Evolutionary conservation across 202 grass and related monocot species (phyloP).

Genomic region (Zizania palustris): DNA sequence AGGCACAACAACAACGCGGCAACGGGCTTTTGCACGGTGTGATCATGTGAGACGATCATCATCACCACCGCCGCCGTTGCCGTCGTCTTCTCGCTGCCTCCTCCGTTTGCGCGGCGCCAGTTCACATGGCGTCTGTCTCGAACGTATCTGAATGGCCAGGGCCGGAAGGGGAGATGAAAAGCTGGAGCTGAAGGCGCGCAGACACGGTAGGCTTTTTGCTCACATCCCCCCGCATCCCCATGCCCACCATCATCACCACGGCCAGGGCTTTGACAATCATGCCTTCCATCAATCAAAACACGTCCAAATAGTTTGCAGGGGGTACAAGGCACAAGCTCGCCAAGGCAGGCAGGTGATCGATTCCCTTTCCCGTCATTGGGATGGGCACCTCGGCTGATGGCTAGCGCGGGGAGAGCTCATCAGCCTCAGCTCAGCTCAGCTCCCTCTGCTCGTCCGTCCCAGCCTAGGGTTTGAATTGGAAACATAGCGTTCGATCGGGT

Average conservation of each 20-base stretch:
- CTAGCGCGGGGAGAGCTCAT: background rate
- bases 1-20: background rate
- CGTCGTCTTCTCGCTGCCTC: background rate
- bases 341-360: background rate
- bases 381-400: conserved; percentile 5
- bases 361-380: background rate
- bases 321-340: conserved; percentile 2
- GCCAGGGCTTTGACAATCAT: conserved; percentile 37
- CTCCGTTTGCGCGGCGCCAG: conserved; percentile 23
- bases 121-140: conserved; percentile 13
- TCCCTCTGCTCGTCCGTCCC: background rate
- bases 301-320: background rate
- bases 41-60: conserved; percentile 30
- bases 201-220: conserved; percentile 28
- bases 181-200: conserved; percentile 19
- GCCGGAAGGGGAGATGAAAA: conserved; percentile 7
- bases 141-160: background rate
- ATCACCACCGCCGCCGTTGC: background rate
- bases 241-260: conserved; percentile 32
- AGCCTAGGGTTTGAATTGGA: background rate
- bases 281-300: conserved; percentile 27
- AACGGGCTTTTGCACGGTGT: background rate
- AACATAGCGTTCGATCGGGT: background rate
- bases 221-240: conserved; percentile 12
- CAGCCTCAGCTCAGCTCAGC: background rate